phyloP scores from a whole-genome alignment of 306 rosid species.

The Prinsepia uniflora region DNA sequence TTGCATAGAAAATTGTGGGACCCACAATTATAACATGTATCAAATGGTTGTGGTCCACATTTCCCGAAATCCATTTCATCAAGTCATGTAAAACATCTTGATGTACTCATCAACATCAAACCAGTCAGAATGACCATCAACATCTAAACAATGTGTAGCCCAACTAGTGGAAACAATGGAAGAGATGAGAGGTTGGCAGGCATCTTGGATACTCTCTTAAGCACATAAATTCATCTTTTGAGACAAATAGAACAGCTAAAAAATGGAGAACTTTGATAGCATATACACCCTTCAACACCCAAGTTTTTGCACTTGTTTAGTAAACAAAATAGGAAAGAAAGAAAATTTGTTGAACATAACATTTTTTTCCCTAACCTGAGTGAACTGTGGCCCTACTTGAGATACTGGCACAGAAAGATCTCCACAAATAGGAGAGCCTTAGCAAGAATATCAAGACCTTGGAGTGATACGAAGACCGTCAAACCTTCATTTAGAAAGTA shows the following conservation, averaged over 20 bases:
- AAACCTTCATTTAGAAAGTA: slow-evolving; percentile 63
- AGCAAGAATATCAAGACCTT: slow-evolving; percentile 87
- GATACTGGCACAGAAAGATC: slow-evolving; percentile 97
- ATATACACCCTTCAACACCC: slow-evolving; percentile 91
- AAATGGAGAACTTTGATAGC: slow-evolving; percentile 88
- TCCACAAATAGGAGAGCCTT: slow-evolving; percentile 98
- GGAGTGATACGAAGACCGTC: slow-evolving; percentile 98
- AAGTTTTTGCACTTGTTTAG: slow-evolving; percentile 31
- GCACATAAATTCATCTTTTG: slow-evolving; percentile 86
- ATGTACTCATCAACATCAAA: no score
- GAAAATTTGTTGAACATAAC: slow-evolving; percentile 16
- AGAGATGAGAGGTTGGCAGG: slow-evolving; percentile 92
- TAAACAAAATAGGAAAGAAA: slow-evolving; percentile 25
- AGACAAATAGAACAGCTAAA: slow-evolving; percentile 74
- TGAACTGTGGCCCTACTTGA: slow-evolving; percentile 97
- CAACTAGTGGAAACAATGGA: slow-evolving; percentile 84
- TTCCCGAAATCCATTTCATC: no score
- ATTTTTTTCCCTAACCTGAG: slow-evolving; percentile 61
- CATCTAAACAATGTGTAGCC: slow-evolving; percentile 87
- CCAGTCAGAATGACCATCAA: no score
- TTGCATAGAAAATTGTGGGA: no score
- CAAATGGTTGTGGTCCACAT: no score
- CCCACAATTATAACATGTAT: no score
- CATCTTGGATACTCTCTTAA: slow-evolving; percentile 98
- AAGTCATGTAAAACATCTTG: no score